Conservation (phyloP, 1,284 basidiomycete species). For the Ustilago xerochloae region DNA sequence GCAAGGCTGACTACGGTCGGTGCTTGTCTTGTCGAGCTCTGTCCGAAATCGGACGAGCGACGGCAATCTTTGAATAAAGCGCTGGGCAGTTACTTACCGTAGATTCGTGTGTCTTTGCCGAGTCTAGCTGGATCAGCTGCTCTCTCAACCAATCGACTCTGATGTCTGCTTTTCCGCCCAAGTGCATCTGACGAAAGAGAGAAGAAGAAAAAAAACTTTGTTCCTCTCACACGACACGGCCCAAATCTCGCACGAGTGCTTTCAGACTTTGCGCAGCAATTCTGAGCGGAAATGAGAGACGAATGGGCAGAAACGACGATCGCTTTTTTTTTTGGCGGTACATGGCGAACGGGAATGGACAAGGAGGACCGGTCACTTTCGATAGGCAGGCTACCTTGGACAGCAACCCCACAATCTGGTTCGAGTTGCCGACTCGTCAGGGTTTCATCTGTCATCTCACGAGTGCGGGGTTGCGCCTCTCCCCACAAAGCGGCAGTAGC, state of each 20-base stretch:
- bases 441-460: slow-evolving; percentile 7
- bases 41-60: slow-evolving; percentile 25
- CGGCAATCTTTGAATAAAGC: slow-evolving; percentile 12
- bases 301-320: not conserved
- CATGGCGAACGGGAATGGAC: not conserved
- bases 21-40: slow-evolving; percentile 7
- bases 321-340: not conserved
- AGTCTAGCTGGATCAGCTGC: not conserved
- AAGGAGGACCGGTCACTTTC: slow-evolving; percentile 18
- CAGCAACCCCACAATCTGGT: slow-evolving; percentile 25
- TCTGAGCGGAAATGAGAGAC: not conserved
- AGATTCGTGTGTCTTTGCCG: not conserved
- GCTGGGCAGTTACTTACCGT: too few relatives aligned
- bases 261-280: not conserved
- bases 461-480: slow-evolving; percentile 37
- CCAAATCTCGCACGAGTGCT: slow-evolving; percentile 5
- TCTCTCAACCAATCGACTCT: not conserved
- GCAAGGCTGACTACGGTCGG: not conserved
- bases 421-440: slow-evolving; percentile 1
- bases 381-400: not conserved
- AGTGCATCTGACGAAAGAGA: too few relatives aligned
- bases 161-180: not conserved
- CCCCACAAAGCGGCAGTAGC: too few relatives aligned
- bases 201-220: not conserved
- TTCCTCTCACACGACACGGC: not conserved